These are phyloP conservation scores for Trichoderma reesei DNA, from an alignment of 495 filamentous ascomycete species.

Conservation along the genomic window DNA sequence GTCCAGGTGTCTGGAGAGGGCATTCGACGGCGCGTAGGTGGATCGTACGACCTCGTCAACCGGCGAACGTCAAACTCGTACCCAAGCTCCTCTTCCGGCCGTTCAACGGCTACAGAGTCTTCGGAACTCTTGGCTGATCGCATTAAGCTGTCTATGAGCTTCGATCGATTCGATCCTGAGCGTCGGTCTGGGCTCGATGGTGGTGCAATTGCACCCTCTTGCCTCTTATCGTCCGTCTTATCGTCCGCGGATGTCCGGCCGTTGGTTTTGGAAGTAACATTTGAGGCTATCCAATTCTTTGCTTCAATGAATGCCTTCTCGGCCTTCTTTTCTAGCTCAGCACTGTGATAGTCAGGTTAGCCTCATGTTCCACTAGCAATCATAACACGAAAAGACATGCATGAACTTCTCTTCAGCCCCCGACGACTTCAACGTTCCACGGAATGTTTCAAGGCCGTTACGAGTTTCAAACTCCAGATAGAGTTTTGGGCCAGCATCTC, in stretches of 20 bases:
- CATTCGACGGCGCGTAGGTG: not conserved
- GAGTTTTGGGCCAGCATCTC: not conserved
- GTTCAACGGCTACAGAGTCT: not conserved
- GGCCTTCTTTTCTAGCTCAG: not conserved
- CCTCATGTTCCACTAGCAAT: not conserved
- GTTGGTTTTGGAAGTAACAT: not conserved
- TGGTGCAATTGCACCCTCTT: not conserved
- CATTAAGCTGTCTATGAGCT: not conserved
- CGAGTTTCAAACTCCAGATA: not conserved
- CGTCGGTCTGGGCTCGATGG: not conserved
- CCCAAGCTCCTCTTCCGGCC: not conserved
- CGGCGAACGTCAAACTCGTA: not conserved
- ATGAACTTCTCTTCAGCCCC: not conserved
- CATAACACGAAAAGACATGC: not conserved
- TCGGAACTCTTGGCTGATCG: not conserved
- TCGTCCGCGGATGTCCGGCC: not conserved
- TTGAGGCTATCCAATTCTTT: not conserved
- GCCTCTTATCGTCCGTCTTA: not conserved
- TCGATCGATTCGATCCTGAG: not conserved
- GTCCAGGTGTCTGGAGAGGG: conserved; percentile 26
- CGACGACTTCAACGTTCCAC: not conserved
- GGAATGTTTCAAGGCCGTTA: not conserved
- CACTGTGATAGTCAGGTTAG: not conserved
- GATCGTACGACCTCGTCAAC: not conserved
- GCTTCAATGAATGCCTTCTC: not conserved